Percentiles rank a stretch among this genome's conserved stretches.
These are phyloP conservation scores for Pulicaria dysenterica DNA, from an alignment of 129 eudicot species.

Conservation along the genomic window DNA sequence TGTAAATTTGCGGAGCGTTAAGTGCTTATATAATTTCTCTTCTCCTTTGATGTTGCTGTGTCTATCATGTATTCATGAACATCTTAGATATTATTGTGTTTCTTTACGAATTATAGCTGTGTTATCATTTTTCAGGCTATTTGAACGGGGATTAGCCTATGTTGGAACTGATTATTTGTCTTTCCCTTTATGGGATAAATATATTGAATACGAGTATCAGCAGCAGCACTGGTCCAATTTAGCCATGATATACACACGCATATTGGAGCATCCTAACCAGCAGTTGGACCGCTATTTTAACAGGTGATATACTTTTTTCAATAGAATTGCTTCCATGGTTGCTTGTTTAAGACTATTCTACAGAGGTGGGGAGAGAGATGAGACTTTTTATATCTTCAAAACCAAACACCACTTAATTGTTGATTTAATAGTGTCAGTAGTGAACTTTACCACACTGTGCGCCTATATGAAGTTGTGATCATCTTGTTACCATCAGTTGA, in stretches of 20 bases:
- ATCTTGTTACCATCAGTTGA: too few species aligned
- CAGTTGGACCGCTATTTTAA: conserved; percentile 95
- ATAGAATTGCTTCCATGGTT: not conserved
- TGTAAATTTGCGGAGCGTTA: conserved; percentile 39
- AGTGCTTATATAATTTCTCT: conserved; percentile 32
- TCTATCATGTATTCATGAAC: conserved; percentile 25
- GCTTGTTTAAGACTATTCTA: too few species aligned
- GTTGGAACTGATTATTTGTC: conserved; percentile 95
- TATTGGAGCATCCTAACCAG: conserved; percentile 92
- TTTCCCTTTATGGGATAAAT: conserved; percentile 92
- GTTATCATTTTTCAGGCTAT: conserved; percentile 67
- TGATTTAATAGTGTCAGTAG: too few species aligned
- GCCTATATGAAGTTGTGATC: too few species aligned
- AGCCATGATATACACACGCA: conserved; percentile 76
- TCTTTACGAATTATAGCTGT: conserved; percentile 15
- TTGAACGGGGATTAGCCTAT: conserved; percentile 92
- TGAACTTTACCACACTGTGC: too few species aligned
- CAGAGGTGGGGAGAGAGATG: too few species aligned
- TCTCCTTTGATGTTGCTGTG: conserved; percentile 32
- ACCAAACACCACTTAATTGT: too few species aligned
- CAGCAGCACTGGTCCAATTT: conserved; percentile 91
- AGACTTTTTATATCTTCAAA: too few species aligned
- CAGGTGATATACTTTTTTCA: conserved; percentile 48
- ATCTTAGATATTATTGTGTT: not conserved
- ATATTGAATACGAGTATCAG: conserved; percentile 82